Evolutionary conservation across 345 rosid genomes (phyloP).

Genomic region (Arabis alpina): DNA sequence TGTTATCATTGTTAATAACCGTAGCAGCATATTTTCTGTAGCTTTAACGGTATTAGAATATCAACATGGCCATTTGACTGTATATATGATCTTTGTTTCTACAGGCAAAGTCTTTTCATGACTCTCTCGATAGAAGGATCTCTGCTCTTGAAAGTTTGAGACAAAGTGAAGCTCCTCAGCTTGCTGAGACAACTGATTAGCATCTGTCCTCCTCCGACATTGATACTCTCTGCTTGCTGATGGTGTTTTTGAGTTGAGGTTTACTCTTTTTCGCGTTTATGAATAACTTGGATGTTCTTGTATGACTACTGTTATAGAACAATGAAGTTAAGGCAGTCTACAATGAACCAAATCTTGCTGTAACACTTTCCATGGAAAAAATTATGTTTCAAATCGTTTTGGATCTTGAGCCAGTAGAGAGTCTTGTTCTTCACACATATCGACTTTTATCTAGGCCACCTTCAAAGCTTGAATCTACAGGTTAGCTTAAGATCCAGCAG

Average conservation of each 20-base stretch:
- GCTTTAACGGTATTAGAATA: not conserved
- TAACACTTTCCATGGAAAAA: conserved; percentile 28
- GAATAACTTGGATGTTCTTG: conserved; percentile 40
- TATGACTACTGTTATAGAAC: conserved; percentile 35
- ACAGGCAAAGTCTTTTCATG: conserved; percentile 70
- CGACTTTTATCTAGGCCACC: not conserved
- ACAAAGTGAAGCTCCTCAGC: conserved; percentile 66
- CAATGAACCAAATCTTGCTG: conserved; percentile 32
- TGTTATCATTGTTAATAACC: conserved; percentile 3
- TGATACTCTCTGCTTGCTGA: conserved; percentile 15
- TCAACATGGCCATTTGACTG: not conserved
- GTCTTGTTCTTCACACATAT: conserved; percentile 2
- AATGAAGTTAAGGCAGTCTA: conserved; percentile 28
- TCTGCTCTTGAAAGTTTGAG: conserved; percentile 77
- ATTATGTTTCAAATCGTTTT: too few relatives aligned
- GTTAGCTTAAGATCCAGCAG: not conserved
- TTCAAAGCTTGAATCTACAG: conserved; percentile 5
- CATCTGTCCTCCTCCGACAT: conserved; percentile 6
- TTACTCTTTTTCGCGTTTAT: conserved; percentile 12
- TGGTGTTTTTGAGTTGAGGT: conserved; percentile 29
- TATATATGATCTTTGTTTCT: conserved; percentile 26
- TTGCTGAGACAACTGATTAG: conserved; percentile 66
- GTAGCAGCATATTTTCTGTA: not conserved
- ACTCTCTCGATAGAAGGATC: conserved; percentile 75
- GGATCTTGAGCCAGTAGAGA: not conserved